phyloP scores from a whole-genome alignment of 2,329 filamentous ascomycete genomes.

The Phialophora macrospora region DNA sequence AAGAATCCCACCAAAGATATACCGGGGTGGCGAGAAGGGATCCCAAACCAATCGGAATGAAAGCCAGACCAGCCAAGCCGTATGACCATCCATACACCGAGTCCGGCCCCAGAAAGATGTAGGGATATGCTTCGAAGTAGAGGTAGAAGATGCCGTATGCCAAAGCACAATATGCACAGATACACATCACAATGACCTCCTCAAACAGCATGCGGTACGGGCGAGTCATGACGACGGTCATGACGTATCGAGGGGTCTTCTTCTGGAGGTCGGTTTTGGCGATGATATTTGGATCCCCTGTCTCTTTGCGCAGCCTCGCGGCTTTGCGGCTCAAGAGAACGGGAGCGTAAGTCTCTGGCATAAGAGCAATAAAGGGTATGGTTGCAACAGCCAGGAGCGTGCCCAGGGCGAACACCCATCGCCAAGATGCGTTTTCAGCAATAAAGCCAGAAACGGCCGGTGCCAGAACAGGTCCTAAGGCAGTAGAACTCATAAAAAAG shows the following conservation, averaged over 20 bases:
- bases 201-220: conserved; percentile 73
- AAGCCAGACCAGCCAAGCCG: conserved; percentile 44
- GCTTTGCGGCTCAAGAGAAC: conserved; percentile 64
- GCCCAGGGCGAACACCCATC: conserved; percentile 61
- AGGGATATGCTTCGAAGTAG: conserved; percentile 75
- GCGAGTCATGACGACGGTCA: conserved; percentile 71
- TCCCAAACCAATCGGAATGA: conserved; percentile 62
- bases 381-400: conserved; percentile 67
- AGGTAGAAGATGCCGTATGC: conserved; percentile 73
- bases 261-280: conserved; percentile 68
- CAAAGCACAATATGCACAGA: conserved; percentile 72
- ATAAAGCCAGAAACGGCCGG: conserved; percentile 55
- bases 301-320: conserved; percentile 59
- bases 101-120: conserved; percentile 63
- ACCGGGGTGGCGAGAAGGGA: conserved; percentile 63
- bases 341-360: conserved; percentile 69
- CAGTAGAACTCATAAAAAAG: conserved; percentile 51
- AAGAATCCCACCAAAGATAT: conserved; percentile 69
- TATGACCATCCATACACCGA: conserved; percentile 47
- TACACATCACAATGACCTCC: conserved; percentile 74
- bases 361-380: conserved; percentile 63
- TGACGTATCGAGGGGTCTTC: conserved; percentile 45
- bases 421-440: conserved; percentile 49
- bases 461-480: conserved; percentile 49
- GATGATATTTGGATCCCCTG: conserved; percentile 57